Evolutionary conservation across 2,329 filamentous ascomycete species (phyloP), one percentile per base, ranked within the genome.

Genomic region (Cladophialophora carrionii): DNA sequence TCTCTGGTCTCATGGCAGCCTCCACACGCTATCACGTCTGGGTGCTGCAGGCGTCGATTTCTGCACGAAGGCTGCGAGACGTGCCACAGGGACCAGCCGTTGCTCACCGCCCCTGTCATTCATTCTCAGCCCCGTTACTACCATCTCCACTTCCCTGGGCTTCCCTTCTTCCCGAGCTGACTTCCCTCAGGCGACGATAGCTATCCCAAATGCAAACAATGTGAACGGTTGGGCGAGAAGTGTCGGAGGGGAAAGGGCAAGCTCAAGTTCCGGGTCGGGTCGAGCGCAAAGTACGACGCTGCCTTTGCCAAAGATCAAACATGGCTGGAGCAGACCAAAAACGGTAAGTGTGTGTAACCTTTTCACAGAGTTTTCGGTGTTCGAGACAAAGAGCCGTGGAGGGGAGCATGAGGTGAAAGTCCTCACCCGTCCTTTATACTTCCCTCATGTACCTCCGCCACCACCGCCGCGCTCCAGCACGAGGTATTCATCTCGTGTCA

Each of bases 231-330:
- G 17, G 69, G 66, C 12, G 64, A 68, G 48, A 68, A 37, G 41
- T 72, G 70, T 48, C 63, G 61, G 59, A 64, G 70, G 58, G 66
- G 62, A 20, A 69, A 68, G 43, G 66, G 68, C 53, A 70, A 67
- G 54, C 62, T 70, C 62, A 72, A 71, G 58, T 72, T 71, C 53
- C 67, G 69, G 22, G 63, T 68, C 41, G 70, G 70, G n/a, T 72
- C 70, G 51, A 71, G 66, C 56, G 68, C 69, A 17, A 68, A 67
- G 60, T 72, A 71, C 49, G 70, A 72, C 58, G 68, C 65, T 43
- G 67, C 58, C 37, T 72, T 72, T 57, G 54, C 69, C 54, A 71
- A 70, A 61, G 64, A 71, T 60, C 70, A 72, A 59, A 62, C 68
- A 62, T 72, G 70, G 70, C 59, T 72, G 43, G 66, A 68, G 57